Conservation (phyloP, 139 green algal species). For the Mychonastes homosphaera region DNA sequence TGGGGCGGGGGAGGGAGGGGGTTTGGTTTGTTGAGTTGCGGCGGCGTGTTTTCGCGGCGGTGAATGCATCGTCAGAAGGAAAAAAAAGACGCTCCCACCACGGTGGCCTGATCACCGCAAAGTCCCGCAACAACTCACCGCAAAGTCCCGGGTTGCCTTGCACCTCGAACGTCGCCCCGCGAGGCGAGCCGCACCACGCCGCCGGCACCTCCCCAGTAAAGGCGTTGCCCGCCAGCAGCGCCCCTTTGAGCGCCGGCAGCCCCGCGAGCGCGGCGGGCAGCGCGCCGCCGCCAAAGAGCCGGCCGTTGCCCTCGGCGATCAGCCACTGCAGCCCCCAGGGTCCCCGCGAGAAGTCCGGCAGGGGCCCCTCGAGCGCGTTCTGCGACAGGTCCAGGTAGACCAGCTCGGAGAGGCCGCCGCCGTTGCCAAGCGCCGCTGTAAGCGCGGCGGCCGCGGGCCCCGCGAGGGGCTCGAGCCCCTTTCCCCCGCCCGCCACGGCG, state of each 20-base stretch:
- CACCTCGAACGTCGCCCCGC: conserved; percentile 9
- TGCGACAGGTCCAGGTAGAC: conserved; percentile 21
- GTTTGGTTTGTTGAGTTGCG: too few relatives aligned
- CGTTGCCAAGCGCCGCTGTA: conserved; percentile 15
- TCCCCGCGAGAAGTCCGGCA: conserved; percentile 4
- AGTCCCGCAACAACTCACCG: too few relatives aligned
- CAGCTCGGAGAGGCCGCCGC: conserved; percentile 10
- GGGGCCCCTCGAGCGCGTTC: conserved; percentile 20
- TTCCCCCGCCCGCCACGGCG: too few relatives aligned
- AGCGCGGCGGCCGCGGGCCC: too few relatives aligned
- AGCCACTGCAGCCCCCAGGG: conserved; percentile 22
- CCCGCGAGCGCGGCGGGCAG: conserved; percentile 5
- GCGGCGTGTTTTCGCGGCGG: too few relatives aligned
- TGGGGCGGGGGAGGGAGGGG: too few relatives aligned
- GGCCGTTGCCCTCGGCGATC: conserved; percentile 12
- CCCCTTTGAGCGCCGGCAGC: conserved; percentile 4
- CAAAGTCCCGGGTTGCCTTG: conserved; percentile 15
- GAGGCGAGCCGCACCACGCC: conserved; percentile 11
- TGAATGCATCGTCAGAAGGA: too few relatives aligned
- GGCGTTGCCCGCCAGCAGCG: conserved; percentile 9
- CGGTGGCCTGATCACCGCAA: too few relatives aligned
- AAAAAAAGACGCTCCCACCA: too few relatives aligned
- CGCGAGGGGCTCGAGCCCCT: too few relatives aligned
- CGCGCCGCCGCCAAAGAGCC: background rate
- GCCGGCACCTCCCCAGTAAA: conserved; percentile 8